Base-by-base conservation (phyloP, 805 yeast genomes). In the Candida bentonensis region DNA sequence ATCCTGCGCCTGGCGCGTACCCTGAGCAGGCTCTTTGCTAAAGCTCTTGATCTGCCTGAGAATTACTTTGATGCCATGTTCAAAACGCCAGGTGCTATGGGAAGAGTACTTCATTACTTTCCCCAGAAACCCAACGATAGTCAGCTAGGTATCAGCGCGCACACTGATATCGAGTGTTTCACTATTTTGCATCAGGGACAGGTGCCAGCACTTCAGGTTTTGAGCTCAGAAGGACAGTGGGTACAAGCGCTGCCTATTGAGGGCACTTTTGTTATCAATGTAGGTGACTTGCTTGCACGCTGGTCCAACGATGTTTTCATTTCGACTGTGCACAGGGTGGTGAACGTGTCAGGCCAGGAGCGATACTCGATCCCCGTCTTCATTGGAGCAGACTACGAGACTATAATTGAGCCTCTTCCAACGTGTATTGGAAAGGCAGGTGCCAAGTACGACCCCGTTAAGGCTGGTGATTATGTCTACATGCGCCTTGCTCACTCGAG, bases 241-340 rank as follows among this genome's bases (percentile, higher is more conserved):
- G 53, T 63, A 17, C 53, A 56, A 34, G 68, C 60, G 2, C 64
- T 66, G 13, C 63, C 63, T 4, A 57, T 64, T 2, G 53, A 54
- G 17, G 60, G 56, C 2, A 49, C 68, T 4, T 52, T 61, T 36
- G 65, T 67, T 15, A 61, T 64, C 39, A 67, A 67, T 45, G 57
- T 64, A 25, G 72, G 67, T 3, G 72, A 67, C 46, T 55, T 60
- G 41, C 48, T 67, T 43, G 57, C 54, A 52, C 54, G 70, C 48
- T 59, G 63, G 57, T 58, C 70, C 15, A 67, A 66, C 49, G 68
- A 63, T 44, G 45, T 50, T 23, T 59, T 64, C 36, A 56, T 57
- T 30, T 66, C 70, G 1, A 66, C 68, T 1, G 47, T 63, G n/a
- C 71, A 67, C 45, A 52, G 70, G 41, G 71, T 67, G 7, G 53